Percentiles rank a stretch among this genome's conserved stretches.
Conservation (phyloP, 2,329 filamentous ascomycete species). For the Nemania bipapillata region DNA sequence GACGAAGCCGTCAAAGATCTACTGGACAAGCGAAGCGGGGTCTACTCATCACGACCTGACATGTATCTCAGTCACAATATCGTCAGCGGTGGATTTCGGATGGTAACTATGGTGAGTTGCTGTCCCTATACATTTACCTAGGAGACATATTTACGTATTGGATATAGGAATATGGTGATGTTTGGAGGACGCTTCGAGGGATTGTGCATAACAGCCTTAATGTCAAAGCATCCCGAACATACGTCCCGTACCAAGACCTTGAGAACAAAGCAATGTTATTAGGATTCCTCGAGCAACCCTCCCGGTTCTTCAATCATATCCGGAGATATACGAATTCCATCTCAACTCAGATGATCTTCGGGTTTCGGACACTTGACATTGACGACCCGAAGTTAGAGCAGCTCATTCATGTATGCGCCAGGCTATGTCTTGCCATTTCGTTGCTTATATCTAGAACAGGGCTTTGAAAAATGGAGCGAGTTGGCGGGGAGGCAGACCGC, state of each 20-base stretch:
- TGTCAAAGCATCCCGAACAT: constrained; percentile 56
- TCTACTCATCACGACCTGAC: constrained; percentile 60
- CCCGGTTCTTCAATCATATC: constrained; percentile 56
- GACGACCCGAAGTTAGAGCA: constrained; percentile 56
- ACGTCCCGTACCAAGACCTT: constrained; percentile 65
- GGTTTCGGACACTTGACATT: constrained; percentile 51
- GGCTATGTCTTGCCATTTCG: neutral
- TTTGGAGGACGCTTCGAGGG: constrained; percentile 50
- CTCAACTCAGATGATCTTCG: constrained; percentile 61
- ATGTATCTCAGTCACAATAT: constrained; percentile 59
- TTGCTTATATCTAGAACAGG: constrained; percentile 31
- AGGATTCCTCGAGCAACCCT: constrained; percentile 58
- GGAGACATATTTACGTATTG: neutral
- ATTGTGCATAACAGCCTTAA: constrained; percentile 59
- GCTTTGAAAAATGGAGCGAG: constrained; percentile 38
- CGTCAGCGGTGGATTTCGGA: constrained; percentile 35
- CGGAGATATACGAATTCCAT: constrained; percentile 59
- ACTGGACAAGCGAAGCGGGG: constrained; percentile 61
- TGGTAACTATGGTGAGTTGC: constrained; percentile 37
- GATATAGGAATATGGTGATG: constrained; percentile 44
- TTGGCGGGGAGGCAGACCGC: constrained; percentile 49
- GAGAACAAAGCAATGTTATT: constrained; percentile 64
- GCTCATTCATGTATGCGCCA: constrained; percentile 52
- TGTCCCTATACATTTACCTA: neutral
- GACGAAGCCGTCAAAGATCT: constrained; percentile 62